Conservation (phyloP, 1,284 basidiomycete species). For the Porogramme epimiltina region DNA sequence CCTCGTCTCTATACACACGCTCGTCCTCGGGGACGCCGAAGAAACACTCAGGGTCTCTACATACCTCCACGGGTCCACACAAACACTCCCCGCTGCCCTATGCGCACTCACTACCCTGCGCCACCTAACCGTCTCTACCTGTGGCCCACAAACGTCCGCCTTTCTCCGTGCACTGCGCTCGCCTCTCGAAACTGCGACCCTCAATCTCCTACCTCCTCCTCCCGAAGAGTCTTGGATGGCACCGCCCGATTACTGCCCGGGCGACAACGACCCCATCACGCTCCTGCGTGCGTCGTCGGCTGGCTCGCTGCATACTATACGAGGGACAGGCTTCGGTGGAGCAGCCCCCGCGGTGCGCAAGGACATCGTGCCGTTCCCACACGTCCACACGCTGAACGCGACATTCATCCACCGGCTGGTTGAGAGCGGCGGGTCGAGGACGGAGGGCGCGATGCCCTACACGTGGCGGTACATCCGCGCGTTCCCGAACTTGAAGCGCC, state of each 20-base stretch:
- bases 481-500: slow-evolving; percentile 11
- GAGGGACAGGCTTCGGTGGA: slow-evolving; percentile 9
- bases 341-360: neutral
- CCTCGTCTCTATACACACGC: slow-evolving; percentile 3
- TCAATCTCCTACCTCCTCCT: neutral
- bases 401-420: too few relatives aligned
- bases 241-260: neutral
- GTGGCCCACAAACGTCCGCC: neutral
- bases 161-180: slow-evolving; percentile 3
- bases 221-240: neutral
- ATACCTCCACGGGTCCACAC: too few relatives aligned
- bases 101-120: slow-evolving; percentile 1
- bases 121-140: slow-evolving; percentile 6
- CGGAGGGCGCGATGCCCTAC: neutral
- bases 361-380: slow-evolving; percentile 9
- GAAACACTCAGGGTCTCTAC: neutral
- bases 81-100: slow-evolving; percentile 1
- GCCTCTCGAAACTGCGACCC: slow-evolving; percentile 4
- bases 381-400: slow-evolving; percentile 5
- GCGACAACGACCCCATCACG: slow-evolving; percentile 10
- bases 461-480: slow-evolving; percentile 10
- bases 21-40: slow-evolving; percentile 8
- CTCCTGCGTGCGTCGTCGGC: slow-evolving; percentile 2
- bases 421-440: too few relatives aligned
- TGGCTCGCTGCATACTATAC: slow-evolving; percentile 11